Conservation (phyloP, 202 grass and related monocot genomes). For the Alloteropsis angusta region DNA sequence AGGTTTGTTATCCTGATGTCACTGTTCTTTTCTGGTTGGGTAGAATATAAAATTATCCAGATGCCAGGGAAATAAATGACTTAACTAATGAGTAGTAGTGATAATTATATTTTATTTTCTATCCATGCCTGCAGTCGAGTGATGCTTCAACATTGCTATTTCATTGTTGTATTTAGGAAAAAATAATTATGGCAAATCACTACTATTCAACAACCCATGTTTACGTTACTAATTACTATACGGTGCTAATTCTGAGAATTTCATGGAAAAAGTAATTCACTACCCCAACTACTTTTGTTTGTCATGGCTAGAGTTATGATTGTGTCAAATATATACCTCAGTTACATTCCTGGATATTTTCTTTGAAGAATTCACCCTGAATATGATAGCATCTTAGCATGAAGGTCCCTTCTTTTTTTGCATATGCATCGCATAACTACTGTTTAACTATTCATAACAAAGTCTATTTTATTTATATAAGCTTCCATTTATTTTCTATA, state of each 20-base stretch:
- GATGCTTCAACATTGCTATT: neutral
- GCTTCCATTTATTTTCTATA: neutral
- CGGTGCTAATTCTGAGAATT: neutral
- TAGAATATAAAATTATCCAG: constrained; percentile 7
- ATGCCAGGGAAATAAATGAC: neutral
- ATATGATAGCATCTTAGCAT: constrained; percentile 1
- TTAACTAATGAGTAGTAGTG: neutral
- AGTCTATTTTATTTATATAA: neutral
- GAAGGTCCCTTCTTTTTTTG: neutral
- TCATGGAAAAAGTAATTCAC: neutral
- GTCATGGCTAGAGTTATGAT: constrained; percentile 9
- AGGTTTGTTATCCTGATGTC: constrained; percentile 41
- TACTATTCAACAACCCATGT: neutral
- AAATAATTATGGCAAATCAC: neutral
- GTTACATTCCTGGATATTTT: neutral
- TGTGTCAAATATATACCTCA: neutral
- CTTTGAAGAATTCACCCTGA: neutral
- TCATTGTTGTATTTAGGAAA: neutral
- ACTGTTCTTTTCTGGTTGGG: neutral
- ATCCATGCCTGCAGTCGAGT: constrained; percentile 5
- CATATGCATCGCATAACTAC: constrained; percentile 2
- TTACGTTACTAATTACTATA: neutral
- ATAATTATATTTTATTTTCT: neutral
- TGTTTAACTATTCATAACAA: neutral
- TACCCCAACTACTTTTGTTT: neutral